Evolutionary conservation across 1,284 basidiomycete species (phyloP).

Genomic region (Ceratobasidium sp.): DNA sequence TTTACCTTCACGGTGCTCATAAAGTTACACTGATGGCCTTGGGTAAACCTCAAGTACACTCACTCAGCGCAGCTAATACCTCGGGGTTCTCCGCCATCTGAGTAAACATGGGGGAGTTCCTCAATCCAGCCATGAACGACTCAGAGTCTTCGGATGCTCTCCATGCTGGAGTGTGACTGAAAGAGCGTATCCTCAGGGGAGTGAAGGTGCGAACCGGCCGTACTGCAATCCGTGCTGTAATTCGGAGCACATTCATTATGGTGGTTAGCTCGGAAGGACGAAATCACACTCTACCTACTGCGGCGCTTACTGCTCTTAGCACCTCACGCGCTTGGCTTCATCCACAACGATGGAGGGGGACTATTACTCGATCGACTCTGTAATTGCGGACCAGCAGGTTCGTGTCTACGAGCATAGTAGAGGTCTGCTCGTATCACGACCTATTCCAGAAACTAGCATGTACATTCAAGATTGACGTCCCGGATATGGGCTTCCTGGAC

Average conservation of each 20-base stretch:
- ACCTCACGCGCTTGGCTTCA: constrained; percentile 22
- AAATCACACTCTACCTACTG: too few species aligned
- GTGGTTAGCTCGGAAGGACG: constrained; percentile 43
- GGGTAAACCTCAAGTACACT: background rate
- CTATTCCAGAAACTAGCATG: constrained; percentile 82
- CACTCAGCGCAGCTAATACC: constrained; percentile 53
- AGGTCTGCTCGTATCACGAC: background rate
- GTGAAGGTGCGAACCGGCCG: background rate
- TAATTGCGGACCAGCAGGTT: constrained; percentile 90
- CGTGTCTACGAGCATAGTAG: constrained; percentile 33
- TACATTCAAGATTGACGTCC: constrained; percentile 86
- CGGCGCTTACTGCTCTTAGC: too few species aligned
- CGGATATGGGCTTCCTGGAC: constrained; percentile 85
- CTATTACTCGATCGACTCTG: constrained; percentile 88
- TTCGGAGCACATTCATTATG: constrained; percentile 36
- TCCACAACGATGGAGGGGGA: constrained; percentile 74
- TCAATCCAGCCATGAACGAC: constrained; percentile 51
- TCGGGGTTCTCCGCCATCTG: constrained; percentile 64
- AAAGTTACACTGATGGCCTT: background rate
- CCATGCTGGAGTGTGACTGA: background rate
- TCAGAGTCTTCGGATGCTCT: constrained; percentile 24
- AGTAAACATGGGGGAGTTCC: constrained; percentile 60
- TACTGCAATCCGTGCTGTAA: background rate
- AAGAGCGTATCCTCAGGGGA: background rate
- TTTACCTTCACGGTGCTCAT: constrained; percentile 56